Conservation (phyloP, 106 monocot genomes). For the Allium sativum region DNA sequence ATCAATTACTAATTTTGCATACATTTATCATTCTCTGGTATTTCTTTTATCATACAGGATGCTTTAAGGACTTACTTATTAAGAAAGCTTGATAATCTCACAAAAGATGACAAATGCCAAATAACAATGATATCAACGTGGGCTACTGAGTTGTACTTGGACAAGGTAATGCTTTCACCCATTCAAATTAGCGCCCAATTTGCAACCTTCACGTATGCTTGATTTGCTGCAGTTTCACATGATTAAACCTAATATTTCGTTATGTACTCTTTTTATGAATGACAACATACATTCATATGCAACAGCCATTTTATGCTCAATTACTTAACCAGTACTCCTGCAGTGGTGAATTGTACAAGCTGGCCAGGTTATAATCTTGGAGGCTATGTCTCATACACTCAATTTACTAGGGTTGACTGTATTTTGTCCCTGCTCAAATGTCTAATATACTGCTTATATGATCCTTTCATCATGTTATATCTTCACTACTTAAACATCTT, state of each 20-base stretch:
- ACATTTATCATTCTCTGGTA: too few relatives aligned
- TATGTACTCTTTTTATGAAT: not conserved
- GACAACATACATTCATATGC: not conserved
- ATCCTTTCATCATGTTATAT: too few relatives aligned
- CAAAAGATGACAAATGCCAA: slow-evolving; percentile 90
- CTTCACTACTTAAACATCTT: too few relatives aligned
- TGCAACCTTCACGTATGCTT: not conserved
- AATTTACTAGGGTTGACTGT: too few relatives aligned
- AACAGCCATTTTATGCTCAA: not conserved
- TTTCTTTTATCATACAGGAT: slow-evolving; percentile 44
- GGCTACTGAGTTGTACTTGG: slow-evolving; percentile 91
- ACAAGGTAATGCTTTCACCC: slow-evolving; percentile 52
- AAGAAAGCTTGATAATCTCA: slow-evolving; percentile 86
- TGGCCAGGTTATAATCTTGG: not conserved
- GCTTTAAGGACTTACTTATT: slow-evolving; percentile 84
- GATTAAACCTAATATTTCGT: not conserved
- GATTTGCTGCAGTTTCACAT: slow-evolving; percentile 1
- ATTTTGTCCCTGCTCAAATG: too few relatives aligned
- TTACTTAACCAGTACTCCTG: not conserved
- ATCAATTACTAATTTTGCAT: too few relatives aligned
- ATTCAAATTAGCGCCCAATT: too few relatives aligned
- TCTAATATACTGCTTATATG: too few relatives aligned
- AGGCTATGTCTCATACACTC: not conserved
- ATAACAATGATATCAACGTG: slow-evolving; percentile 98
- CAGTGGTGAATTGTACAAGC: not conserved